Base-by-base conservation (phyloP, 2,329 filamentous ascomycete species). In the Curvularia spicifera region DNA sequence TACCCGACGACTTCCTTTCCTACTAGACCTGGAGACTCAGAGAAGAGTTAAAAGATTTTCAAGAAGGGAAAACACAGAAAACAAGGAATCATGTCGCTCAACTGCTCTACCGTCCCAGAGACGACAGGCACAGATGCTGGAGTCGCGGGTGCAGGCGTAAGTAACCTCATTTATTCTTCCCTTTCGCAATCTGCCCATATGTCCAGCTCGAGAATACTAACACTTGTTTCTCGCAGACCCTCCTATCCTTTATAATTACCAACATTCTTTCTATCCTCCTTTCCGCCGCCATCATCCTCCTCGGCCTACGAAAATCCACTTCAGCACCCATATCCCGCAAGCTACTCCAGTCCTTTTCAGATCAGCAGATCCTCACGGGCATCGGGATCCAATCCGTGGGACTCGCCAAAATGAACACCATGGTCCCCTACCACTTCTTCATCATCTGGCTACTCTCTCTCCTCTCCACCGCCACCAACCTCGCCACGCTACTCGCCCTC, bases 371-470 rank as follows among this genome's bases (percentile, higher is more conserved):
- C 72, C 78, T 90, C 53, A 87, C 86, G 18, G 87, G 88, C 40
- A 89, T 90, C 70, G 87, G 85, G n/a, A 85, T 90, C 56, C 87
- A 90, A 71, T 81, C 80, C 56, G 81, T 90, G 24, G 88, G 84
- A 0, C 81, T 90, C 1, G 84, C 84, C 4, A 86, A 87, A 68
- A 83, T 85, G 69, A 76, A 81, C 45, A 78, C 79, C 5, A 82
- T 90, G 71, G 81, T 87, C 0, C 83, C 86, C 0, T 90, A 90
- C 71, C 87, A 90, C 75, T 89, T 90, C 78, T 89, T 89, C 78
- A 82, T 89, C 53, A 84, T 90, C 63, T 90, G 87, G 87, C 87
- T 89, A 78, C 78, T 90, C 1, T 86, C 85, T 0, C 75, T 89
- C 12, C 79, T 90, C 7, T 86, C 86, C 15, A 89, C 86, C 62